Evolutionary conservation across 2,329 filamentous ascomycete species (phyloP).

Genomic region (Pseudogymnoascus pannorum): DNA sequence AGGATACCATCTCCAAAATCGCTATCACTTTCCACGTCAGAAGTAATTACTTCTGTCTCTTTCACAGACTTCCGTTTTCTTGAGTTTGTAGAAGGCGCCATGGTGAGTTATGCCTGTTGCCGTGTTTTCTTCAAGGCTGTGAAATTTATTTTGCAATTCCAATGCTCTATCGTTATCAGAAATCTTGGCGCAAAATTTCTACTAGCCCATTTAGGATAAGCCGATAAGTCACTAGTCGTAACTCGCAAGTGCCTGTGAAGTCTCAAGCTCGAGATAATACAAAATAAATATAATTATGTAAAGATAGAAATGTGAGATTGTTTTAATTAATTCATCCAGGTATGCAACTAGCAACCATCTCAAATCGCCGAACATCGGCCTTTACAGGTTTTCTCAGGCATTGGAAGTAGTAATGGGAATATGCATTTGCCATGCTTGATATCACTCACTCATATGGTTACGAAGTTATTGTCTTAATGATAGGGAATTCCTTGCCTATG

Average conservation of each 20-base stretch:
- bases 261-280: background rate
- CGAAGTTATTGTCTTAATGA: background rate
- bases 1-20: conserved; percentile 50
- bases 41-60: conserved; percentile 41
- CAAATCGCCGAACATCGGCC: no score
- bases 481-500: background rate
- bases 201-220: background rate
- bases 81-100: conserved; percentile 23
- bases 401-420: background rate
- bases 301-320: background rate
- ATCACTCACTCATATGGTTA: background rate
- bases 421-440: background rate
- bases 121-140: conserved; percentile 7
- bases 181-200: conserved; percentile 7
- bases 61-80: conserved; percentile 58
- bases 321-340: background rate
- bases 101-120: conserved; percentile 13
- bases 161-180: conserved; percentile 10
- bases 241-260: background rate
- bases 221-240: background rate
- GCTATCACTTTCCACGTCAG: conserved; percentile 49
- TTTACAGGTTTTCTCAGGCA: background rate
- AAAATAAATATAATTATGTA: background rate
- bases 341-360: background rate
- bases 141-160: conserved; percentile 12